A percentile compares a stretch with the other conserved stretches of the same genome.
phyloP scores from a whole-genome alignment of 1,139 yeast species.

The Suhomyces panamericanus region DNA sequence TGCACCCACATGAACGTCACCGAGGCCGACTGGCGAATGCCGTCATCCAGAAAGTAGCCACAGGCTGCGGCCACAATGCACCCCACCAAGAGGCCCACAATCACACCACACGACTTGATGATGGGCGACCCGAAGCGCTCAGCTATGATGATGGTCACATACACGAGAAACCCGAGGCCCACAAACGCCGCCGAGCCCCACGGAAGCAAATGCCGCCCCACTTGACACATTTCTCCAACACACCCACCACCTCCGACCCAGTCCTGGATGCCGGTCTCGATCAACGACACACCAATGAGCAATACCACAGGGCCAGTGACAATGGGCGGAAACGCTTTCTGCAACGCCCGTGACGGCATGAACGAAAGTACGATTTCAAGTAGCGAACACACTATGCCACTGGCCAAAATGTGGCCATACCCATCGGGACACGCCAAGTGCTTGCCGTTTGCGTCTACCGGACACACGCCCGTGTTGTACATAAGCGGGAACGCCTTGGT shows the following conservation, averaged over 20 bases:
- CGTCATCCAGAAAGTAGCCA: conserved; percentile 65
- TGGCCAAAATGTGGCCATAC: conserved; percentile 81
- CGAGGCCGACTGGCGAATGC: conserved; percentile 71
- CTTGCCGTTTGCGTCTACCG: conserved; percentile 58
- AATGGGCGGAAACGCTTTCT: conserved; percentile 77
- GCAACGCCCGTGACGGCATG: conserved; percentile 68
- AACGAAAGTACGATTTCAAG: conserved; percentile 72
- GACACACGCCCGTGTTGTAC: conserved; percentile 74
- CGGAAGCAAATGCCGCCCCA: conserved; percentile 52
- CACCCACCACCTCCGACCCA: conserved; percentile 92
- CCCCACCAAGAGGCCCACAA: conserved; percentile 78
- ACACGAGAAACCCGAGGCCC: conserved; percentile 85
- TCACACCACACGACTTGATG: conserved; percentile 90
- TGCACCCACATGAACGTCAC: conserved; percentile 86
- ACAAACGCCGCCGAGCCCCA: conserved; percentile 88
- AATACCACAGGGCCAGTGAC: conserved; percentile 93
- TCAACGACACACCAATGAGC: conserved; percentile 70
- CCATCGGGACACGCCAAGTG: conserved; percentile 84
- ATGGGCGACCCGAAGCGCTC: conserved; percentile 94
- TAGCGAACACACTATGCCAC: conserved; percentile 74
- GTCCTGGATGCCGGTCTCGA: conserved; percentile 71
- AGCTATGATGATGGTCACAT: conserved; percentile 65
- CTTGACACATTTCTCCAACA: conserved; percentile 42
- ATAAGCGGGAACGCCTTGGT: conserved; percentile 73
- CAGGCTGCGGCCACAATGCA: conserved; percentile 91